These are phyloP conservation scores for Fusarium sp. DNA, from an alignment of 2,329 filamentous ascomycete genomes.

Conservation along the genomic window DNA sequence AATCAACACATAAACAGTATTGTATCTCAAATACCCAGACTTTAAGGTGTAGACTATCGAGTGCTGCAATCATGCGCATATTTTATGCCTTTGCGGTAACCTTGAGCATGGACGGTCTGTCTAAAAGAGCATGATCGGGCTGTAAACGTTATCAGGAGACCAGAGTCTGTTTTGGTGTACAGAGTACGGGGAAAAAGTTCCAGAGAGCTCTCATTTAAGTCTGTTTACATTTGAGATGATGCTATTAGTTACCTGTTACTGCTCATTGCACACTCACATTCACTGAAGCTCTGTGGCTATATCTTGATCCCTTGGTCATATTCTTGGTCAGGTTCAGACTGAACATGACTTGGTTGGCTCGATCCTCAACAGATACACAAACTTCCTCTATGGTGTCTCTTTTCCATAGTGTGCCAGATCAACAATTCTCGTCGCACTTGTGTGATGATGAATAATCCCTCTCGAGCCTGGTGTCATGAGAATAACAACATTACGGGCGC, in stretches of 20 bases:
- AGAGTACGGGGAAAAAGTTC: not conserved
- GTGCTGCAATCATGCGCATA: not conserved
- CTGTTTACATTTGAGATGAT: not conserved
- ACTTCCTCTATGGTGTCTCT: not conserved
- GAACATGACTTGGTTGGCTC: not conserved
- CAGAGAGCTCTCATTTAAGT: not conserved
- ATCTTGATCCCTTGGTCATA: not conserved
- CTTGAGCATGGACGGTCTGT: not conserved
- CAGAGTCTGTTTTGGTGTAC: not conserved
- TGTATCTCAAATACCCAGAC: not conserved
- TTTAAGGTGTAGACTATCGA: not conserved
- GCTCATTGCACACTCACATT: not conserved
- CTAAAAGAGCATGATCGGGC: not conserved
- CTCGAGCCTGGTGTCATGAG: slow-evolving; percentile 1
- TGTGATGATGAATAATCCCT: not conserved
- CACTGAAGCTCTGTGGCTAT: not conserved
- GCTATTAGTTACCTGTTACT: not conserved
- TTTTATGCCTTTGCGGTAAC: not conserved
- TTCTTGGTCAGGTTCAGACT: not conserved
- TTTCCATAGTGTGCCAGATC: not conserved
- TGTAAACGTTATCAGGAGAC: not conserved
- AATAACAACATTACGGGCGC: slow-evolving; percentile 2
- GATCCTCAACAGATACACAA: not conserved
- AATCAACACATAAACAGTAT: not conserved
- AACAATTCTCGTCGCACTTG: not conserved